Conservation (phyloP, 106 monocot genomes). For the Iris macrosiphon region DNA sequence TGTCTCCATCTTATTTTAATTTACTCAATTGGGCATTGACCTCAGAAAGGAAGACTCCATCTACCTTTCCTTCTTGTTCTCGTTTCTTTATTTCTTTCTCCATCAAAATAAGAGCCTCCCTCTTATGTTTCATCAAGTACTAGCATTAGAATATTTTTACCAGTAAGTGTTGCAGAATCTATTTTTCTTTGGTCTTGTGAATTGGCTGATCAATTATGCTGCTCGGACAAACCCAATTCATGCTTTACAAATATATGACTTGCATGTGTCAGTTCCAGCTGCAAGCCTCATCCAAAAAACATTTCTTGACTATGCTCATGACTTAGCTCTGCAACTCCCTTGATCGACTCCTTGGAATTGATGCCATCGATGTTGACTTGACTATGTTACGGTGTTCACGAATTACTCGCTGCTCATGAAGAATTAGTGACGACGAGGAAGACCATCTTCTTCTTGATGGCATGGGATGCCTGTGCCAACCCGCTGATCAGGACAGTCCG, state of each 20-base stretch:
- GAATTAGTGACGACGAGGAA: too few relatives aligned
- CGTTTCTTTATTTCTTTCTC: slow-evolving; percentile 61
- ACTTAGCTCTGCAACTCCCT: too few relatives aligned
- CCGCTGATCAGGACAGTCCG: too few relatives aligned
- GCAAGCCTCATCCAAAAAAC: slow-evolving; percentile 96
- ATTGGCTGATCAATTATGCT: slow-evolving; percentile 82
- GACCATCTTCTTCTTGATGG: too few relatives aligned
- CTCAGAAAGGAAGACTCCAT: slow-evolving; percentile 91
- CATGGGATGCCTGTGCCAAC: too few relatives aligned
- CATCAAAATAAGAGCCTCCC: slow-evolving; percentile 43
- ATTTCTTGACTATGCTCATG: too few relatives aligned
- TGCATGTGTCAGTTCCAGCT: slow-evolving; percentile 83
- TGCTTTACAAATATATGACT: slow-evolving; percentile 96
- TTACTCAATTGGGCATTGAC: slow-evolving; percentile 92
- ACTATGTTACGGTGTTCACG: too few relatives aligned
- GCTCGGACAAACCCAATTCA: slow-evolving; percentile 75
- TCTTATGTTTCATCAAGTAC: slow-evolving; percentile 60
- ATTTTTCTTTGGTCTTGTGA: slow-evolving; percentile 92
- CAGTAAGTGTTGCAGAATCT: slow-evolving; percentile 74
- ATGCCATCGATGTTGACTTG: too few relatives aligned
- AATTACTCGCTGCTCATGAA: too few relatives aligned
- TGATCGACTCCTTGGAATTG: too few relatives aligned
- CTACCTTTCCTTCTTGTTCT: slow-evolving; percentile 78
- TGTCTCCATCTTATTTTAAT: too few relatives aligned
- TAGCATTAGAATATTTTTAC: slow-evolving; percentile 64